phyloP scores from a whole-genome alignment of 164 flowering plant genomes.

The Paratinospora sagittata region DNA sequence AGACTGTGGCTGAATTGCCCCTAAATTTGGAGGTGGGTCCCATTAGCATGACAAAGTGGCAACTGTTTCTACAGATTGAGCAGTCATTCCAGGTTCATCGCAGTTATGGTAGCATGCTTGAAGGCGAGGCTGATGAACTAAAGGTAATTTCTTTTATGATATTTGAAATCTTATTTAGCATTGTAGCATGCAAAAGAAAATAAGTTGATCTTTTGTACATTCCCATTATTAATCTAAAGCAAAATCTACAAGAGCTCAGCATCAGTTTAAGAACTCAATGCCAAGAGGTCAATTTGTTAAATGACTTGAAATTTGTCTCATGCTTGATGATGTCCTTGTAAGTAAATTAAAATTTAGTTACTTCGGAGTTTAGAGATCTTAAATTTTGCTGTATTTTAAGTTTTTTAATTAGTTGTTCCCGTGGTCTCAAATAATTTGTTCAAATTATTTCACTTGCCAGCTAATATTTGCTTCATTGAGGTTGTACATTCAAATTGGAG shows the following conservation, averaged over 20 bases:
- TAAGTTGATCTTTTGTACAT: background rate
- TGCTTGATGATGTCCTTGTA: no score
- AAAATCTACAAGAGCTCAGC: background rate
- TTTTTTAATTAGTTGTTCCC: no score
- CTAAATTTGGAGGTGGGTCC: conserved; percentile 85
- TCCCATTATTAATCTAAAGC: background rate
- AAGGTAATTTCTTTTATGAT: conserved; percentile 48
- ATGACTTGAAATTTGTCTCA: no score
- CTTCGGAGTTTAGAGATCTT: no score
- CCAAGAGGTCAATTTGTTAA: background rate
- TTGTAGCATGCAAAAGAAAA: background rate
- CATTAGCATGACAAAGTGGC: conserved; percentile 45
- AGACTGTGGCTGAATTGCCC: conserved; percentile 59
- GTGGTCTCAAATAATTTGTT: no score
- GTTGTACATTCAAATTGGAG: background rate
- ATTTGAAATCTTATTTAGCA: background rate
- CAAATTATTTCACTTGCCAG: no score
- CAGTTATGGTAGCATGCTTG: conserved; percentile 96
- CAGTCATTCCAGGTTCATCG: conserved; percentile 95
- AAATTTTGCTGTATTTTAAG: no score
- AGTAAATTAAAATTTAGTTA: no score
- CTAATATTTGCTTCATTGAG: background rate
- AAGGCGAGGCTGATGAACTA: conserved; percentile 96
- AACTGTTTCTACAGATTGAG: conserved; percentile 59
- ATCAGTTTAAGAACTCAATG: background rate